phyloP scores from a whole-genome alignment of 2,329 filamentous ascomycete species.

The Metarhizium sp. region DNA sequence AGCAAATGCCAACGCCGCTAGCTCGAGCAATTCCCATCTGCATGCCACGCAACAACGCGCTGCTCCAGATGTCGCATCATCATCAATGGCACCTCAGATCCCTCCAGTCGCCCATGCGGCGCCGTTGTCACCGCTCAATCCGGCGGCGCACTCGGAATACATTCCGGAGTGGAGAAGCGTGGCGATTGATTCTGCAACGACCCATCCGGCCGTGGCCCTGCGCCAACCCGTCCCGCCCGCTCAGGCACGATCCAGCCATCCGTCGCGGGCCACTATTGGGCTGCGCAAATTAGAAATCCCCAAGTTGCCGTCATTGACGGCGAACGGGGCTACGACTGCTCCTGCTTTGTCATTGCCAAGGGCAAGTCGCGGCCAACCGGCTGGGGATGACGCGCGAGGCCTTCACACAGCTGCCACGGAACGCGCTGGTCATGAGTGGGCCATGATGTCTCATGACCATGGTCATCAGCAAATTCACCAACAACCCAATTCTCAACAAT shows the following conservation, averaged over 20 bases:
- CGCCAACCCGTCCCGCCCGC: neutral
- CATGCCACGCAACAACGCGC: conserved; percentile 6
- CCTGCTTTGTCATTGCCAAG: neutral
- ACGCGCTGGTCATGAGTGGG: conserved; percentile 18
- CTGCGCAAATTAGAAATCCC: conserved; percentile 9
- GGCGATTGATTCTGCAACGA: neutral
- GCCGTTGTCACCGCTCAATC: conserved; percentile 7
- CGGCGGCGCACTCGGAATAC: neutral
- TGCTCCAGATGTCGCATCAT: conserved; percentile 5
- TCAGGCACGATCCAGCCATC: neutral
- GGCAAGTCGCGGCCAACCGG: neutral
- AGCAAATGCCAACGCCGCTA: neutral
- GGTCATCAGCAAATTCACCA: neutral
- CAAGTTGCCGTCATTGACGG: neutral
- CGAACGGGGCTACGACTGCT: neutral
- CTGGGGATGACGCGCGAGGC: neutral
- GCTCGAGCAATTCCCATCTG: neutral
- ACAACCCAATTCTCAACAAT: neutral
- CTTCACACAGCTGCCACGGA: neutral
- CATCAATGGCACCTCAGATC: conserved; percentile 3
- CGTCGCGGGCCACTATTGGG: conserved; percentile 7
- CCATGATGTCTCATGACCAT: conserved; percentile 18
- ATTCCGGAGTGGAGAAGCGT: neutral
- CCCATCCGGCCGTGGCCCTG: neutral
- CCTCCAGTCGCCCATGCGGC: conserved; percentile 2